Evolutionary conservation across 2,329 filamentous ascomycete genomes (phyloP).

Genomic region (Colletotrichum cordylinicola): DNA sequence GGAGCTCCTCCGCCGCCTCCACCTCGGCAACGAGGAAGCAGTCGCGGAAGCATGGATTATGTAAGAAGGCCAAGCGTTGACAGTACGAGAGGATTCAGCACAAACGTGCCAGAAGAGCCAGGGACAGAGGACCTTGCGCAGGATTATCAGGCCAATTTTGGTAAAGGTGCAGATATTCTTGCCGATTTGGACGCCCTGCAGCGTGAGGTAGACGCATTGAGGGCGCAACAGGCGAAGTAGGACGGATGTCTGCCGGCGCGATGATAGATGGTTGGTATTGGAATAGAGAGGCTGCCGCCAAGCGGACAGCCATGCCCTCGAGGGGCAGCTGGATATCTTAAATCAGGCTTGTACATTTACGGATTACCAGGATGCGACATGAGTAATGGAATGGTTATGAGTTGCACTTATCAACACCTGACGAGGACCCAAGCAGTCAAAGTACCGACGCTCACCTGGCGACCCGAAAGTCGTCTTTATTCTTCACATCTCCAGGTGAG

Average conservation of each 20-base stretch:
- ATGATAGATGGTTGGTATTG: constrained; percentile 4
- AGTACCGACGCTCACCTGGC: neutral
- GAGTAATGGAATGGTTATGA: constrained; percentile 23
- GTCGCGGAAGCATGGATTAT: constrained; percentile 47
- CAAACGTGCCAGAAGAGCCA: constrained; percentile 32
- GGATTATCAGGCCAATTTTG: constrained; percentile 27
- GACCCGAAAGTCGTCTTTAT: neutral
- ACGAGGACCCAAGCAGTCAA: neutral
- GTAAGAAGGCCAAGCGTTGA: constrained; percentile 38
- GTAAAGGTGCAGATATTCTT: constrained; percentile 64
- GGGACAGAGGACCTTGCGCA: constrained; percentile 24
- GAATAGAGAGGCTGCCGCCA: neutral
- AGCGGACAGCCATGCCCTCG: neutral
- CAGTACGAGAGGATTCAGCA: constrained; percentile 23
- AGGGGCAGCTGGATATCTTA: constrained; percentile 6
- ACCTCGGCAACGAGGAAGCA: constrained; percentile 51
- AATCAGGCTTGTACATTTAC: constrained; percentile 13
- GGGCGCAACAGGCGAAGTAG: constrained; percentile 43
- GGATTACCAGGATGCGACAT: constrained; percentile 14
- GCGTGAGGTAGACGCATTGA: constrained; percentile 75
- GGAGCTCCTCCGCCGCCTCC: constrained; percentile 53
- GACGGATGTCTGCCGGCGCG: neutral
- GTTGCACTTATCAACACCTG: neutral
- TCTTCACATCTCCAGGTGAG: neutral
- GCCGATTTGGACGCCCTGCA: constrained; percentile 76